Evolutionary conservation across 768 basidiomycete species (phyloP).

Genomic region (Pulveroboletus sp.): DNA sequence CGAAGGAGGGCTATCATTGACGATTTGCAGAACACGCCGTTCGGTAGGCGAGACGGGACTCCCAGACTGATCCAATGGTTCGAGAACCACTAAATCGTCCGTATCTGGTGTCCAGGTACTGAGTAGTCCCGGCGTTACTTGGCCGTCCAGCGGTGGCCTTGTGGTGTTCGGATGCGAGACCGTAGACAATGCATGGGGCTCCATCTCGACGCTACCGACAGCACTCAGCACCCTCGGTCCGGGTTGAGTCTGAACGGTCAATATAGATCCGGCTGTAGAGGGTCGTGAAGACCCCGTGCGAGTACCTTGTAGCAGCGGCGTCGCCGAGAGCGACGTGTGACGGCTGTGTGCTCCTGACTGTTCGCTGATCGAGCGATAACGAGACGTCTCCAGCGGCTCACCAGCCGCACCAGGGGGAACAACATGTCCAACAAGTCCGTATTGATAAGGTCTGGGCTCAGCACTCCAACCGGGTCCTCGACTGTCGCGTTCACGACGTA

Average conservation of each 20-base stretch:
- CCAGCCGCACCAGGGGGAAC: constrained; percentile 26
- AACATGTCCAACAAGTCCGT: constrained; percentile 53
- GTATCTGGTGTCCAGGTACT: constrained; percentile 15
- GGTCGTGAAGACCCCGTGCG: constrained; percentile 32
- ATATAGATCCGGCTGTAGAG: constrained; percentile 41
- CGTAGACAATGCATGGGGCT: constrained; percentile 21
- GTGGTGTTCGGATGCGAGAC: constrained; percentile 14
- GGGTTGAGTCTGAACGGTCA: constrained; percentile 27
- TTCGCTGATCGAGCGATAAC: constrained; percentile 19
- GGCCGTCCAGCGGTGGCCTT: constrained; percentile 3
- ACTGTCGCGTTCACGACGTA: constrained; percentile 20
- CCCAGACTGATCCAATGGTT: constrained; percentile 16
- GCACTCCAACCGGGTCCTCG: constrained; percentile 28
- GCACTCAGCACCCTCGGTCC: constrained; percentile 6
- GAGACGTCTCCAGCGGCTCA: constrained; percentile 34
- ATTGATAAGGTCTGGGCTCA: constrained; percentile 56
- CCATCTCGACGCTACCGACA: constrained; percentile 3
- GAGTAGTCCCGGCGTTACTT: background rate
- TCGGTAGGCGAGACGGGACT: constrained; percentile 19
- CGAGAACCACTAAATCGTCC: constrained; percentile 18
- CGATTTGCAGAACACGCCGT: constrained; percentile 26
- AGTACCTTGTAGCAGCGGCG: constrained; percentile 20
- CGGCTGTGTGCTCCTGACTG: constrained; percentile 20
- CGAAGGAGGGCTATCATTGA: constrained; percentile 22
- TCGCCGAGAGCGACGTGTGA: constrained; percentile 23